Conservation (phyloP, 495 filamentous ascomycete genomes). For the Podospora anserina region DNA sequence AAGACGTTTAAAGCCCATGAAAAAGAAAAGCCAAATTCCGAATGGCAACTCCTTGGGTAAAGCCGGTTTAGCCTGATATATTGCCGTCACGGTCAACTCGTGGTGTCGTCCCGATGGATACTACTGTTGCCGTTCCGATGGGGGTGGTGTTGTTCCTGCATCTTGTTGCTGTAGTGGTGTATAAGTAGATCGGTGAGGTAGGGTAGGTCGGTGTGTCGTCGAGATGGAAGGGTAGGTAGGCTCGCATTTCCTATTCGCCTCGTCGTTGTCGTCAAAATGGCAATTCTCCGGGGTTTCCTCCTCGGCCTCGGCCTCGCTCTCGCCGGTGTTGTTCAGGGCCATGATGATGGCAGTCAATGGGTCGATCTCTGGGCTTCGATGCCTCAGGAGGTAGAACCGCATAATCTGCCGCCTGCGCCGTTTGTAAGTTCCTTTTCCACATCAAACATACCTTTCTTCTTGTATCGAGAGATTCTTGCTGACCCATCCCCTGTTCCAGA, state of each 20-base stretch:
- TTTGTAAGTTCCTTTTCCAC: constrained; percentile 44
- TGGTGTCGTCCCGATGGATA: too few relatives aligned
- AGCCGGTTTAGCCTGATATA: too few relatives aligned
- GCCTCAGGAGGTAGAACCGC: constrained; percentile 56
- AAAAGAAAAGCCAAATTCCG: too few relatives aligned
- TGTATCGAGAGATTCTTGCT: neutral
- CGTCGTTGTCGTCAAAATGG: constrained; percentile 12
- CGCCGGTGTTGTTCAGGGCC: neutral
- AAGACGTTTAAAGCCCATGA: neutral
- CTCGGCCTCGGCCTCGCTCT: constrained; percentile 19
- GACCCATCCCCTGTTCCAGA: constrained; percentile 19
- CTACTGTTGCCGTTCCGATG: neutral
- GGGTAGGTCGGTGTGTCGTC: neutral
- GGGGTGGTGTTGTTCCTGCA: neutral
- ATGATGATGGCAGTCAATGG: constrained; percentile 42
- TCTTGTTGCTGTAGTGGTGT: neutral
- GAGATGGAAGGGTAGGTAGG: neutral
- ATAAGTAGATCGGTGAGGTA: neutral
- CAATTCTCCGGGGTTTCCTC: constrained; percentile 18
- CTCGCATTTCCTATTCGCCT: neutral
- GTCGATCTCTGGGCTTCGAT: constrained; percentile 57
- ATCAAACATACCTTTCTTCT: neutral
- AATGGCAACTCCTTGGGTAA: neutral
- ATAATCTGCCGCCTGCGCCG: constrained; percentile 51
- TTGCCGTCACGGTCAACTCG: too few relatives aligned